Percentiles rank a stretch among this genome's conserved stretches.
phyloP scores from a whole-genome alignment of 1,139 yeast species.

The Hansenula sp. region DNA sequence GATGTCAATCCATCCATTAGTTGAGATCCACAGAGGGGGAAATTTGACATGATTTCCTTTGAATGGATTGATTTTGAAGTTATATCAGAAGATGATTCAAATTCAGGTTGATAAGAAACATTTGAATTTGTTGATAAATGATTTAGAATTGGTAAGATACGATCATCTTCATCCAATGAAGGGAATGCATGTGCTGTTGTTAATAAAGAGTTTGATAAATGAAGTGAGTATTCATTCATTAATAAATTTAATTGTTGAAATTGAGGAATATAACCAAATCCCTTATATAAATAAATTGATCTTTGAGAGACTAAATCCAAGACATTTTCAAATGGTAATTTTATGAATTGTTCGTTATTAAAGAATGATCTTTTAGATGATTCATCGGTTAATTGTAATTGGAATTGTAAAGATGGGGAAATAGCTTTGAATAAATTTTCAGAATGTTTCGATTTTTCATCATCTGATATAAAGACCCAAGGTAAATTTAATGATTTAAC shows the following conservation, averaged over 20 bases:
- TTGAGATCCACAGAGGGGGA: constrained; percentile 79
- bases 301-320: constrained; percentile 70
- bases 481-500: constrained; percentile 57
- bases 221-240: constrained; percentile 59
- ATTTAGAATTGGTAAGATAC: constrained; percentile 77
- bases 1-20: constrained; percentile 58
- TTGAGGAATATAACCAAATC: constrained; percentile 83
- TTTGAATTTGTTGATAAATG: constrained; percentile 72
- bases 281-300: constrained; percentile 59
- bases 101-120: constrained; percentile 27
- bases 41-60: constrained; percentile 54
- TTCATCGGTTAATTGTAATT: constrained; percentile 30
- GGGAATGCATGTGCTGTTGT: constrained; percentile 78
- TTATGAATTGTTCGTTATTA: constrained; percentile 61
- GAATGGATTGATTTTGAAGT: constrained; percentile 61
- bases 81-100: constrained; percentile 40
- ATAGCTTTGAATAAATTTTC: constrained; percentile 51
- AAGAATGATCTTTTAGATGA: constrained; percentile 31
- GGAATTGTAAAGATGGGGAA: constrained; percentile 27
- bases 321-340: constrained; percentile 84
- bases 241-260: constrained; percentile 71
- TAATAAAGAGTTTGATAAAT: constrained; percentile 49
- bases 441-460: constrained; percentile 53
- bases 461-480: constrained; percentile 65
- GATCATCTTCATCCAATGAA: constrained; percentile 85